phyloP scores from a whole-genome alignment of 805 yeast genomes.

The Torulaspora gathmanii region DNA sequence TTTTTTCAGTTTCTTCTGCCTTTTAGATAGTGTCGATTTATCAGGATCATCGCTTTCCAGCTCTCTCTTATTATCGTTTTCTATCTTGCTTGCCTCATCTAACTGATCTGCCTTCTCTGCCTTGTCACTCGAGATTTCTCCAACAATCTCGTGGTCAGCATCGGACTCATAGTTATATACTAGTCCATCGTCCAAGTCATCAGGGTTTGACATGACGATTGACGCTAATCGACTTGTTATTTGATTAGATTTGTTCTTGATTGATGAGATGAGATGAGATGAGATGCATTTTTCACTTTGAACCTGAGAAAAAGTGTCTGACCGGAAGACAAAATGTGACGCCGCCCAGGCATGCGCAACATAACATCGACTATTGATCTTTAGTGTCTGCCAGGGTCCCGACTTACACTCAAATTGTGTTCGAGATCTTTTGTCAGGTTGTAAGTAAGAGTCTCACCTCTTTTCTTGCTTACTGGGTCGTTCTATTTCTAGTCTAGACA shows the following conservation, averaged over 20 bases:
- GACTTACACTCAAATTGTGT: too few relatives aligned
- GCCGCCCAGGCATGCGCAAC: too few relatives aligned
- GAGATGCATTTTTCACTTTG: constrained; percentile 8
- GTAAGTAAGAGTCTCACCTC: too few relatives aligned
- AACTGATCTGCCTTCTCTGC: constrained; percentile 7
- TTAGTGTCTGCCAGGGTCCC: too few relatives aligned
- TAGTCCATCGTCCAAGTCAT: constrained; percentile 77
- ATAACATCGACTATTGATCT: too few relatives aligned
- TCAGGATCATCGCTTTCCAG: constrained; percentile 28
- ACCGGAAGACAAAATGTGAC: background rate
- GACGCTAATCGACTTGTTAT: too few relatives aligned
- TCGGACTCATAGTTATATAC: constrained; percentile 48
- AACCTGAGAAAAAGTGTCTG: background rate
- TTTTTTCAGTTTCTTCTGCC: constrained; percentile 32
- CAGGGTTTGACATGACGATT: constrained; percentile 40
- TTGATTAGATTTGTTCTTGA: background rate
- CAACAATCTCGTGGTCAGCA: constrained; percentile 27
- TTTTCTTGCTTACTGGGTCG: too few relatives aligned
- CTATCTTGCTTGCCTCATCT: constrained; percentile 1
- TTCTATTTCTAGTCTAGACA: too few relatives aligned
- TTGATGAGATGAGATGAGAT: constrained; percentile 8
- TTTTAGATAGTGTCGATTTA: constrained; percentile 23
- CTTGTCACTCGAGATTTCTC: constrained; percentile 14
- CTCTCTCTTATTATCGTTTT: constrained; percentile 26
- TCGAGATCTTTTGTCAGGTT: too few relatives aligned